These are phyloP conservation scores for Fusarium sp. DNA, from an alignment of 2,329 filamentous ascomycete species.

Conservation along the genomic window DNA sequence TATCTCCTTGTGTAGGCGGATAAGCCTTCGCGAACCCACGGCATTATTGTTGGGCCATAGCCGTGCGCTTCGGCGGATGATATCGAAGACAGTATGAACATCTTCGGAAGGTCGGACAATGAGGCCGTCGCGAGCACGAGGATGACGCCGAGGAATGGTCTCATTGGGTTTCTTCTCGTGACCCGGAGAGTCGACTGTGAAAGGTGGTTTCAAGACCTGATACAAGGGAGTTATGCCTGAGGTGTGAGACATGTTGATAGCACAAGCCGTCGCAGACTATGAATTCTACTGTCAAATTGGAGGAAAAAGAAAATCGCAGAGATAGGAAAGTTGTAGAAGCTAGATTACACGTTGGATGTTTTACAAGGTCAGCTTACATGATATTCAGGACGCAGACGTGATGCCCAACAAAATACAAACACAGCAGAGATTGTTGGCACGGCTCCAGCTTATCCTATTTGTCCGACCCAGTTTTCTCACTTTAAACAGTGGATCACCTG, in stretches of 20 bases:
- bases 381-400: neutral
- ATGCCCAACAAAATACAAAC: constrained; percentile 5
- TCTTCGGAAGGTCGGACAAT: constrained; percentile 74
- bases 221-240: constrained; percentile 63
- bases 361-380: too few relatives aligned
- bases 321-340: neutral
- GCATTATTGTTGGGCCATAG: constrained; percentile 71
- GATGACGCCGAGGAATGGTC: constrained; percentile 83
- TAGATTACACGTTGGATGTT: neutral
- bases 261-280: too few relatives aligned
- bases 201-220: constrained; percentile 77
- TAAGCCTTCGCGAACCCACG: constrained; percentile 77
- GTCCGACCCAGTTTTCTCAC: neutral
- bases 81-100: constrained; percentile 81
- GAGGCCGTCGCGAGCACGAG: constrained; percentile 77
- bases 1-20: constrained; percentile 82
- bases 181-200: constrained; percentile 78
- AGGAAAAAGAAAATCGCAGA: neutral
- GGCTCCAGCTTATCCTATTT: constrained; percentile 1
- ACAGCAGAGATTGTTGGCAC: neutral
- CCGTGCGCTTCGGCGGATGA: constrained; percentile 76
- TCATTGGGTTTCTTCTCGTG: constrained; percentile 78
- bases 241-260: constrained; percentile 5
- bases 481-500: neutral
- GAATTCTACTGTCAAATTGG: neutral